Base-by-base conservation (phyloP, 2,329 filamentous ascomycete species). In the Botrytis pseudocinerea region DNA sequence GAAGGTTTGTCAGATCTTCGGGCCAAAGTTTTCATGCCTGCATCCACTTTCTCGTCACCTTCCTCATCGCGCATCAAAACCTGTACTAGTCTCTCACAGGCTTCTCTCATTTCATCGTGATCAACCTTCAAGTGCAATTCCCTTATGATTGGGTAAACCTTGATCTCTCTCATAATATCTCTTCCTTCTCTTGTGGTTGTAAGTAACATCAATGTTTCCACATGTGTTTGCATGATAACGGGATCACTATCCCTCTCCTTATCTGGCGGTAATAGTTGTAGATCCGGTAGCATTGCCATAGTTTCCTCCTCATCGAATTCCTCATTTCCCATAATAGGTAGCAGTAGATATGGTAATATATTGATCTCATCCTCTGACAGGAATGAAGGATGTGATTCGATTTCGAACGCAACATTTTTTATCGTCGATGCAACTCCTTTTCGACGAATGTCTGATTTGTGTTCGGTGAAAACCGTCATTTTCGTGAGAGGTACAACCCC, bases 401-500 rank as follows among this genome's bases (percentile, higher is more conserved):
- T 83, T 78, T 97, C 92, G 80, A 99, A 98, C 10, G 93, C 90
- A 44, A 93, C 90, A 80, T 99, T 99, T 83, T 98, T 98, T 81
- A 99, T 94, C 16, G 94, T 96, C 74, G 91, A 94, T 12, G 95
- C 95, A n/a, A 98, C 95, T n/a, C 96, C 96, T 79, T 94, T 93
- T 71, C 96, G 88, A 73, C 96, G 89, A 71, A 98, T 90, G 42
- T 92, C 88, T 3, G 93, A 97, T 78, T 88, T 86, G 83, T 98
- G 94, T 82, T 97, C 94, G 1, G 96, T 98, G 82, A 98, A 98
- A 74, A 98, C 95, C 74, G 92, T 92, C 75, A 99, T 86, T 85
- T 98, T 98, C 66, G 92, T 93, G 65, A 98, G 86, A 2, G 96
- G 96, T n/a, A 98, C 90, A 22, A 97, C 89, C 1, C 85, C 86